Percentiles rank a stretch among this genome's conserved stretches.
phyloP scores from a whole-genome alignment of 176 grass and related monocot species.

The Avena insularis region DNA sequence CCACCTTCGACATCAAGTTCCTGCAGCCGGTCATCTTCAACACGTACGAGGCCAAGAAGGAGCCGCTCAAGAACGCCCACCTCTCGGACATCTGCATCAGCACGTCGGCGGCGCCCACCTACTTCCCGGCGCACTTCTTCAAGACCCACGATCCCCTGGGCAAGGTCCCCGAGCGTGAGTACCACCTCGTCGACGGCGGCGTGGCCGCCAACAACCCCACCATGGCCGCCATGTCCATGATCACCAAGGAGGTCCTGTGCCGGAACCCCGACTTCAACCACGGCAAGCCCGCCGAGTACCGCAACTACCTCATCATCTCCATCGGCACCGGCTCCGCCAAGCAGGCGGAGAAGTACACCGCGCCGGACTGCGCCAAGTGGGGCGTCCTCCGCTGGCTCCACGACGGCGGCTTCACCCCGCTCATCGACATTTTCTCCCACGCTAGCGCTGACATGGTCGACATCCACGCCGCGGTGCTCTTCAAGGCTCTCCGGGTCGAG shows the following conservation, averaged over 20 bases:
- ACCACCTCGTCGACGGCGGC: slow-evolving; percentile 67
- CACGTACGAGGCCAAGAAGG: slow-evolving; percentile 47
- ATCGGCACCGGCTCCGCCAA: slow-evolving; percentile 56
- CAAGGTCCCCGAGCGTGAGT: background rate
- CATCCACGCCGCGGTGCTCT: background rate
- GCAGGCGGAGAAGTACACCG: slow-evolving; percentile 46
- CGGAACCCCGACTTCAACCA: slow-evolving; percentile 50
- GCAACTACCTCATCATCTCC: slow-evolving; percentile 63
- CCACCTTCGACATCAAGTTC: slow-evolving; percentile 60
- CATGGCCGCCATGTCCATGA: slow-evolving; percentile 46
- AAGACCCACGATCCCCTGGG: background rate
- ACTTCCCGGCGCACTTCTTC: slow-evolving; percentile 63
- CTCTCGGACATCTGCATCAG: slow-evolving; percentile 82
- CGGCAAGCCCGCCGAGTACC: slow-evolving; percentile 42
- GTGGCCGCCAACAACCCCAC: slow-evolving; percentile 75
- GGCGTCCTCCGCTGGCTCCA: slow-evolving; percentile 53
- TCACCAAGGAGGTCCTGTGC: slow-evolving; percentile 53
- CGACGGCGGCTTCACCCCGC: slow-evolving; percentile 42
- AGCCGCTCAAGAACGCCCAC: slow-evolving; percentile 54
- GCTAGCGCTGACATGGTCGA: slow-evolving; percentile 74
- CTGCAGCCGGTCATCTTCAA: slow-evolving; percentile 69
- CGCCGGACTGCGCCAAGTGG: slow-evolving; percentile 50
- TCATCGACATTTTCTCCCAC: slow-evolving; percentile 70
- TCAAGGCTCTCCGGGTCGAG: background rate
- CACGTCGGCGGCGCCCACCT: slow-evolving; percentile 71